Conservation (phyloP, 208 protist species). For the Leishmania gerbilli region DNA sequence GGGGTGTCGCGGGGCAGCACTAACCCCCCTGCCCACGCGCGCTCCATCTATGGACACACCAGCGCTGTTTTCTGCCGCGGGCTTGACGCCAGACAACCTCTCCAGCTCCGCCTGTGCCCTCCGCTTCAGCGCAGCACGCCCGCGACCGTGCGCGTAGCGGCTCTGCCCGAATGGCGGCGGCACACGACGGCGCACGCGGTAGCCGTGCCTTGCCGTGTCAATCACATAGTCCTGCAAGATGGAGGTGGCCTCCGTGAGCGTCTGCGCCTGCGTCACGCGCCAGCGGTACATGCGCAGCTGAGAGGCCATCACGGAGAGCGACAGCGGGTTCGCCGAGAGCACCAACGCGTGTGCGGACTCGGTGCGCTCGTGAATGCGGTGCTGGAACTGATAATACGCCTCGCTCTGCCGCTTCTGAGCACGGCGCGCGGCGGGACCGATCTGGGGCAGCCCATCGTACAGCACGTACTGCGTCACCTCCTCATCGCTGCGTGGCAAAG, state of each 20-base stretch:
- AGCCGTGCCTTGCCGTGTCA: constrained; percentile 42
- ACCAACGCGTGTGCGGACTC: constrained; percentile 57
- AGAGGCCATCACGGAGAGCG: constrained; percentile 75
- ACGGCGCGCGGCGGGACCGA: constrained; percentile 5
- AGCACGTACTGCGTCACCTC: constrained; percentile 39
- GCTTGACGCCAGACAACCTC: constrained; percentile 11
- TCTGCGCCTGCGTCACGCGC: constrained; percentile 79
- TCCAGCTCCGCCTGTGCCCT: constrained; percentile 21
- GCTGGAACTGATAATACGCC: constrained; percentile 54
- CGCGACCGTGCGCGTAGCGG: constrained; percentile 46
- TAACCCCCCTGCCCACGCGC: not conserved
- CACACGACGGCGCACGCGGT: constrained; percentile 36
- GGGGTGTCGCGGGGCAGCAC: not conserved
- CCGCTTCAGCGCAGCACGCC: constrained; percentile 23
- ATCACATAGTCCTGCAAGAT: constrained; percentile 60
- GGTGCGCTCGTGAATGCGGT: constrained; percentile 53
- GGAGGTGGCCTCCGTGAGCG: constrained; percentile 53
- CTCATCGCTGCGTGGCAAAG: constrained; percentile 15
- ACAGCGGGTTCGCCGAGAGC: constrained; percentile 79
- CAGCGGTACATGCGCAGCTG: constrained; percentile 87
- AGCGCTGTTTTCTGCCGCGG: not conserved
- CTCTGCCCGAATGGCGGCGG: constrained; percentile 22
- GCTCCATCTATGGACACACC: not conserved
- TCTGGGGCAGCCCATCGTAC: constrained; percentile 39
- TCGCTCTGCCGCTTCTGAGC: constrained; percentile 50